Evolutionary conservation across 768 basidiomycete genomes (phyloP).

Genomic region (Podaxis carcinomalis): DNA sequence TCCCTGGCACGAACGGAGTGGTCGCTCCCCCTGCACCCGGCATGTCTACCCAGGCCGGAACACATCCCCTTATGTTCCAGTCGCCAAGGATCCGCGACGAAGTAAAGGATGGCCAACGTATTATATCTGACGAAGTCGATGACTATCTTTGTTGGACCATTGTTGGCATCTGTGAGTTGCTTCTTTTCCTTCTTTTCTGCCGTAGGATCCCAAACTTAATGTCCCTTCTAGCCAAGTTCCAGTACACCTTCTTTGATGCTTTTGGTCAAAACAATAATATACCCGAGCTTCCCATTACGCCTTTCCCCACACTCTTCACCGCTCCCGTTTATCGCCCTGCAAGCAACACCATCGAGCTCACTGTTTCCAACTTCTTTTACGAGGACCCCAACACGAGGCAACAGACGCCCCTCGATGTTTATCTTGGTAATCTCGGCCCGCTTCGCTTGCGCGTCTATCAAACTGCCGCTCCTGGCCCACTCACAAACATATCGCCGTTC

Average conservation of each 20-base stretch:
- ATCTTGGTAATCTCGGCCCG: conserved; percentile 87
- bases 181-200: conserved; percentile 9
- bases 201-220: conserved; percentile 2
- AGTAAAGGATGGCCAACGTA: conserved; percentile 68
- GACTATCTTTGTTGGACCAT: conserved; percentile 97
- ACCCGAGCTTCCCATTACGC: conserved; percentile 79
- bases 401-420: conserved; percentile 78
- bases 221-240: conserved; percentile 71
- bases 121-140: conserved; percentile 85
- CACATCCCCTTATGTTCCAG: conserved; percentile 77
- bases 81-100: conserved; percentile 80
- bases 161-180: conserved; percentile 81
- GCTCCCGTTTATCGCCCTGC: conserved; percentile 69
- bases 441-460: conserved; percentile 76
- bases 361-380: conserved; percentile 87
- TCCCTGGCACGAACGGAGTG: conserved; percentile 71
- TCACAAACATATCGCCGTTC: conserved; percentile 61
- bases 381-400: conserved; percentile 60
- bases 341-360: conserved; percentile 75
- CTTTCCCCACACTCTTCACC: conserved; percentile 84
- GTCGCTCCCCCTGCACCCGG: conserved; percentile 70
- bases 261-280: conserved; percentile 75
- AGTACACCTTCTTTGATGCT: conserved; percentile 92
- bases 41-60: conserved; percentile 70
- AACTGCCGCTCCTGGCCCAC: conserved; percentile 61